Percentiles rank a stretch among this genome's conserved stretches.
These are phyloP conservation scores for Trichocomaceae sp. DNA, from an alignment of 2,329 filamentous ascomycete species.

Conservation along the genomic window DNA sequence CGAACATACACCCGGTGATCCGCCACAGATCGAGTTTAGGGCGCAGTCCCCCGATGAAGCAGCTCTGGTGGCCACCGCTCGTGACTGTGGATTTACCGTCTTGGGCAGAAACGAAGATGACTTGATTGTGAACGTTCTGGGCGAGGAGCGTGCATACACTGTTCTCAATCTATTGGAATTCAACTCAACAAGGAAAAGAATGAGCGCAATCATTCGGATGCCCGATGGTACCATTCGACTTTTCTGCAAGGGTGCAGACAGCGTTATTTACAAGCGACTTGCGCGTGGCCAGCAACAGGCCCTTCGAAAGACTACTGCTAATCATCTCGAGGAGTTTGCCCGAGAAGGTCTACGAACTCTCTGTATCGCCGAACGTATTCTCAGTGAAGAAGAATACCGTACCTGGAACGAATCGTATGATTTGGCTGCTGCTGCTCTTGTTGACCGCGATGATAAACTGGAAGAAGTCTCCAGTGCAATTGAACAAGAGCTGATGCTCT, in stretches of 20 bases:
- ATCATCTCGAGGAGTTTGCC: constrained; percentile 95
- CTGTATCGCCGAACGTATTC: constrained; percentile 78
- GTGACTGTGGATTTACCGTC: constrained; percentile 92
- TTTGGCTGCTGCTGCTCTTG: constrained; percentile 72
- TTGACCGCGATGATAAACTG: constrained; percentile 84
- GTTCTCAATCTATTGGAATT: constrained; percentile 95
- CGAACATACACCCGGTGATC: constrained; percentile 81
- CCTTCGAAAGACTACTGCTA: constrained; percentile 73
- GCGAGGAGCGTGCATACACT: constrained; percentile 74
- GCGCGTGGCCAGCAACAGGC: constrained; percentile 79
- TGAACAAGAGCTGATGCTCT: constrained; percentile 77
- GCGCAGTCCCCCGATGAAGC: constrained; percentile 96
- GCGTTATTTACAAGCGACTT: constrained; percentile 89
- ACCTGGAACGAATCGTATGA: constrained; percentile 84
- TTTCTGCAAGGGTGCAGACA: constrained; percentile 97
- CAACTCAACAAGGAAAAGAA: constrained; percentile 91
- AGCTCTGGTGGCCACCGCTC: constrained; percentile 85
- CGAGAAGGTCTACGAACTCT: constrained; percentile 90
- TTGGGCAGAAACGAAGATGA: constrained; percentile 72
- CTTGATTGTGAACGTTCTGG: constrained; percentile 79
- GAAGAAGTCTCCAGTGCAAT: constrained; percentile 85
- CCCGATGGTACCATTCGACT: constrained; percentile 81
- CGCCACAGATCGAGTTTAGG: constrained; percentile 87
- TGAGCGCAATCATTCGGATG: constrained; percentile 96
- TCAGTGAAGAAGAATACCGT: constrained; percentile 76